Base-by-base conservation (phyloP, 1,284 basidiomycete species). In the Takashimella tepidaria region DNA sequence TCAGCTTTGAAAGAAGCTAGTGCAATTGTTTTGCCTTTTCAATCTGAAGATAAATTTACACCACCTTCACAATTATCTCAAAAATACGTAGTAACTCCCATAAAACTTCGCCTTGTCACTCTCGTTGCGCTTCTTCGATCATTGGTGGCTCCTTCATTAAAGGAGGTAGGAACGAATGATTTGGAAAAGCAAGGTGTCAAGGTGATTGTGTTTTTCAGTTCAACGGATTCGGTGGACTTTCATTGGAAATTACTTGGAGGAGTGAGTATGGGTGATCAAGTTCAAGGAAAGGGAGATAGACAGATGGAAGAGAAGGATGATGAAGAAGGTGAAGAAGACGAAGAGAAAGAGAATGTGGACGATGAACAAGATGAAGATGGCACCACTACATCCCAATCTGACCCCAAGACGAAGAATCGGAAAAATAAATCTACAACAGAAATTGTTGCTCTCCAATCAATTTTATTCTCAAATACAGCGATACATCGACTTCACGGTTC, bases 151-250 rank as follows among this genome's bases (percentile, higher is more conserved):
- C 49, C 57, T 10, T 62, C 58, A 4, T 67, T 71, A 41, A 61
- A 52, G 16, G 50, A 54, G 5, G 53, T 46, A 6, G 53, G 52
- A 27, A 48, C 53, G 13, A 45, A 31, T 4, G 58, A 56, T 21
- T 31, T 22, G 6, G 65, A 69, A 19, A 67, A 64, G 3, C 63
- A 64, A 19, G 74, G 78, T 0, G 73, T 66, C 44, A 79, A 81
- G 61, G 84, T 97, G 44, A 92, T 99, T 50, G 92, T 98, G 4
- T 99, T 99, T 75, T 79, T 98, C 56, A 92, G 88, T 64, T 98
- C 92, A 64, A 98, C 92, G 2, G 93, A 98, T 73, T 91, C 92
- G 1, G 96, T 99, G 27, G 95, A 99, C 73, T 98, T 92, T 69
- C 92, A 97, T 71, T 98, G 90, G 88, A 82, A 82, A 46, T 79